Percentiles rank a stretch among this genome's conserved stretches.
These are phyloP conservation scores for Fusarium tanahbumbuense DNA, from an alignment of 2,329 filamentous ascomycete species.

Conservation along the genomic window DNA sequence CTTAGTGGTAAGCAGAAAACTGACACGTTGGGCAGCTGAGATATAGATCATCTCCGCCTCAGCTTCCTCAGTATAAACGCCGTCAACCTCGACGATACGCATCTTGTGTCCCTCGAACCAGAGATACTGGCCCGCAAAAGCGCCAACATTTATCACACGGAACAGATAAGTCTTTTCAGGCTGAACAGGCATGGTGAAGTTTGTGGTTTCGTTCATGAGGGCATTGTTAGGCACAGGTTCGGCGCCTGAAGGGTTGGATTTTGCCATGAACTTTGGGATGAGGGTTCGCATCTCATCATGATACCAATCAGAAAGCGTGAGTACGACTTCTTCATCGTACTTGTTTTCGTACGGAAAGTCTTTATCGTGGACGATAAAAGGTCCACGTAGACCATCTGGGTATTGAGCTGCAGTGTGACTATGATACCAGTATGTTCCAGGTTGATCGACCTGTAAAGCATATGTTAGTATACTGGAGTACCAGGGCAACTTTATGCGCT, in stretches of 20 bases:
- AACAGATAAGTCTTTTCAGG: constrained; percentile 79
- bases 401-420: constrained; percentile 76
- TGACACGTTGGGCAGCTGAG: constrained; percentile 73
- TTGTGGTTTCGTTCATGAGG: constrained; percentile 77
- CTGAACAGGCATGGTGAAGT: constrained; percentile 68
- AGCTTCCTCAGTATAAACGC: constrained; percentile 72
- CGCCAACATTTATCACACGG: constrained; percentile 78
- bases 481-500: constrained; percentile 10
- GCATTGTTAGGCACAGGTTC: constrained; percentile 76
- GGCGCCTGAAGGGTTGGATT: constrained; percentile 66
- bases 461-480: neutral
- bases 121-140: constrained; percentile 74
- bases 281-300: constrained; percentile 67
- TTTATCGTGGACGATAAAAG: constrained; percentile 73
- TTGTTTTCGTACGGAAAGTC: constrained; percentile 66
- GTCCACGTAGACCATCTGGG: constrained; percentile 74
- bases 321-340: constrained; percentile 71
- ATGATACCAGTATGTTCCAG: constrained; percentile 85
- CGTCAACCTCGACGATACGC: constrained; percentile 78
- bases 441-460: constrained; percentile 65
- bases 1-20: constrained; percentile 71
- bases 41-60: constrained; percentile 74
- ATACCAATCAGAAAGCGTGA: constrained; percentile 79
- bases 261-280: constrained; percentile 62
- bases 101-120: constrained; percentile 77